Evolutionary conservation across 768 basidiomycete species (phyloP).

Genomic region (Brasilioporus rufonigricans): DNA sequence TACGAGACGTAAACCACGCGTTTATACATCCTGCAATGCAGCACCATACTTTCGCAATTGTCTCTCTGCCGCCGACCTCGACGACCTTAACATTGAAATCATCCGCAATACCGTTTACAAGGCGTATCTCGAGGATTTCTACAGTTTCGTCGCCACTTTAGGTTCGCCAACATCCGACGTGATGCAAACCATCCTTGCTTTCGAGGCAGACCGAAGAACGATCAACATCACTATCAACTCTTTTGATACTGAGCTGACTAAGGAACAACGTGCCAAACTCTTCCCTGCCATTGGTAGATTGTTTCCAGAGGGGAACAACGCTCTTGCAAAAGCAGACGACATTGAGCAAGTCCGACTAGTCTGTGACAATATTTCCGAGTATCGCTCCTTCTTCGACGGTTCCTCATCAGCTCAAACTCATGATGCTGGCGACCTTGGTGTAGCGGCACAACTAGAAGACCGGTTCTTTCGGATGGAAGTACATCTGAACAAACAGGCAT

Average conservation of each 20-base stretch:
- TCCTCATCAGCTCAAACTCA: constrained; percentile 36
- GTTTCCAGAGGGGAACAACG: constrained; percentile 94
- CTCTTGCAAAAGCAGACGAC: constrained; percentile 91
- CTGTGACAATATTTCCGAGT: constrained; percentile 87
- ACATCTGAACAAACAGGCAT: constrained; percentile 88
- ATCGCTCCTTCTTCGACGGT: constrained; percentile 84
- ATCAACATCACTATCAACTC: constrained; percentile 99
- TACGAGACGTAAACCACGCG: not conserved
- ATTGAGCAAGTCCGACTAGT: constrained; percentile 87
- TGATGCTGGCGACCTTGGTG: constrained; percentile 43
- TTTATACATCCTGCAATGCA: constrained; percentile 17
- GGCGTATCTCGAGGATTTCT: constrained; percentile 97
- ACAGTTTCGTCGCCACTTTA: constrained; percentile 74
- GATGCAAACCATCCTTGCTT: constrained; percentile 89
- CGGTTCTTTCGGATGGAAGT: constrained; percentile 95
- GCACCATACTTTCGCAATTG: constrained; percentile 98
- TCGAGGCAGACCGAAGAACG: constrained; percentile 95
- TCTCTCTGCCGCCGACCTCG: constrained; percentile 91
- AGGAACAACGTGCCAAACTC: constrained; percentile 91
- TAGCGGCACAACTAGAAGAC: constrained; percentile 79
- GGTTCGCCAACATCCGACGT: constrained; percentile 86
- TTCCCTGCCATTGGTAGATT: constrained; percentile 93
- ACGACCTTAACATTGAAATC: constrained; percentile 99
- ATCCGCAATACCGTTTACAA: constrained; percentile 99
- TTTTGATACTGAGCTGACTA: constrained; percentile 90